Conservation (phyloP, 345 rosid genomes). For the Cardamine resedifolia region DNA sequence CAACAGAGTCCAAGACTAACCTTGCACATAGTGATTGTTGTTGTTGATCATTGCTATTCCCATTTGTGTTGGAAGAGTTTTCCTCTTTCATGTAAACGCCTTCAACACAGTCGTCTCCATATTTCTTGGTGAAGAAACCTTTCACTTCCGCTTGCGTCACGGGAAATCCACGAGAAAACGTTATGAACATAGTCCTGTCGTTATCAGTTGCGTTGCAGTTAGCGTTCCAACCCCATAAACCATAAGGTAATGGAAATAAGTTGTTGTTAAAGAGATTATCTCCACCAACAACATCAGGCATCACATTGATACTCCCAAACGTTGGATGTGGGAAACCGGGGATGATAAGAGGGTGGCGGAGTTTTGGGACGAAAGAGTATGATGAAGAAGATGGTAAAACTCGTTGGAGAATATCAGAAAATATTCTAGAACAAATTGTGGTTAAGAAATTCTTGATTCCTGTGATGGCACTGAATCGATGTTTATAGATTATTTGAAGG, state of each 20-base stretch:
- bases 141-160: conserved; percentile 43
- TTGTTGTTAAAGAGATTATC: background rate
- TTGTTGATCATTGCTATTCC: background rate
- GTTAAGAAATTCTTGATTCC: conserved; percentile 47
- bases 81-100: conserved; percentile 25
- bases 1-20: conserved; percentile 29
- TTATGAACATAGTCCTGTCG: conserved; percentile 49
- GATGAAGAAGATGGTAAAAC: conserved; percentile 8
- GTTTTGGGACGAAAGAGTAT: background rate
- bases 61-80: background rate
- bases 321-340: conserved; percentile 49
- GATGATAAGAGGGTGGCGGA: conserved; percentile 21
- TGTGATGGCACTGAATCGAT: conserved; percentile 37
- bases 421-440: conserved; percentile 38
- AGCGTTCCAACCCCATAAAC: conserved; percentile 48
- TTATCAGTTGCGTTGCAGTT: conserved; percentile 17
- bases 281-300: background rate
- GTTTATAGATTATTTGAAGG: conserved; percentile 22
- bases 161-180: conserved; percentile 52
- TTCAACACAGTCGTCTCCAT: conserved; percentile 34
- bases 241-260: background rate
- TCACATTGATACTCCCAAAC: conserved; percentile 39
- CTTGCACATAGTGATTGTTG: conserved; percentile 33
- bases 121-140: conserved; percentile 20
- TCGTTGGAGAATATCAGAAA: conserved; percentile 37